These are phyloP conservation scores for Polymyxa betae DNA, from an alignment of 208 protist genomes.

Conservation along the genomic window DNA sequence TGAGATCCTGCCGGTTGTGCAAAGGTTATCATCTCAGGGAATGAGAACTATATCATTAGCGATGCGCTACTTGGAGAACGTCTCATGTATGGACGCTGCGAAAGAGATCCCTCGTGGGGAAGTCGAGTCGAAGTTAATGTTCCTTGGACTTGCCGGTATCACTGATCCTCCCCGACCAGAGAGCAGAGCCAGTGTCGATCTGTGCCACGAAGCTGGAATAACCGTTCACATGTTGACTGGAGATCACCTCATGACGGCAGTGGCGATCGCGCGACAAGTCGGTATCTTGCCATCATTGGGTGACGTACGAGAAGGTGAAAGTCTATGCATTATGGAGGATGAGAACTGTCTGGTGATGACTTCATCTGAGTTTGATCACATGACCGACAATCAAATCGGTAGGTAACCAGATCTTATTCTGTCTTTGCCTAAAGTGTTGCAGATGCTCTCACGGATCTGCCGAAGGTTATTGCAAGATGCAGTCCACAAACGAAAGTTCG, in stretches of 20 bases:
- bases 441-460: background rate
- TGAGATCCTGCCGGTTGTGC: background rate
- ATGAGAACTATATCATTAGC: constrained; percentile 67
- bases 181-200: constrained; percentile 82
- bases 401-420: background rate
- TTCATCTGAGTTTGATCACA: background rate
- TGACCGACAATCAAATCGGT: constrained; percentile 28
- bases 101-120: background rate
- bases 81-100: constrained; percentile 10
- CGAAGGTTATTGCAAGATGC: constrained; percentile 54
- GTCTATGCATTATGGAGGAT: no score
- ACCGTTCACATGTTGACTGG: constrained; percentile 96
- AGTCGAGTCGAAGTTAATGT: constrained; percentile 68
- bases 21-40: background rate
- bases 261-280: constrained; percentile 89
- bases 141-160: constrained; percentile 80
- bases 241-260: constrained; percentile 83
- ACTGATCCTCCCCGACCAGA: constrained; percentile 87
- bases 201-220: constrained; percentile 90
- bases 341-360: background rate
- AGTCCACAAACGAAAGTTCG: constrained; percentile 51
- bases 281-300: constrained; percentile 70
- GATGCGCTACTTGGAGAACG: background rate
- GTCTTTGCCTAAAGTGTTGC: background rate
- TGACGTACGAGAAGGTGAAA: no score